Conservation (phyloP, 2,329 filamentous ascomycete genomes). For the Allantophomopsis lycopodina region DNA sequence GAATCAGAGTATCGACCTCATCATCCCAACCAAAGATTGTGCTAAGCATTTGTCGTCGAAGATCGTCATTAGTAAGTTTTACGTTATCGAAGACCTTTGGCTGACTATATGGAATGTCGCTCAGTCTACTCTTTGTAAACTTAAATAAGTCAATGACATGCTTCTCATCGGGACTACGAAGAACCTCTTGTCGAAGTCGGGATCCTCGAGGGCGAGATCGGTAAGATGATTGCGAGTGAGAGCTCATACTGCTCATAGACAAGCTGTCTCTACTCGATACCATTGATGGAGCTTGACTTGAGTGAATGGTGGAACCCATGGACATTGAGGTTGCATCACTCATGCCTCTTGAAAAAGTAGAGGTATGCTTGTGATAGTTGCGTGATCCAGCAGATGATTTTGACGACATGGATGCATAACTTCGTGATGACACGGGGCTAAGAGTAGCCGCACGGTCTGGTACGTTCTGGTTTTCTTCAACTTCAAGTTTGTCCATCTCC, state of each 20-base stretch:
- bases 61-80: constrained; percentile 60
- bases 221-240: constrained; percentile 22
- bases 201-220: constrained; percentile 41
- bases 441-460: constrained; percentile 15
- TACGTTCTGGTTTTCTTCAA: constrained; percentile 7
- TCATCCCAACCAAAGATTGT: constrained; percentile 93
- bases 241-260: constrained; percentile 38
- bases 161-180: constrained; percentile 63
- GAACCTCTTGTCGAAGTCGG: constrained; percentile 65
- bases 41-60: constrained; percentile 80
- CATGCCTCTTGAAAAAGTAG: constrained; percentile 36
- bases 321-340: constrained; percentile 59
- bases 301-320: constrained; percentile 40
- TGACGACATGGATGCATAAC: constrained; percentile 26
- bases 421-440: constrained; percentile 19
- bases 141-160: constrained; percentile 73
- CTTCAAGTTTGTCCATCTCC: constrained; percentile 37
- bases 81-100: constrained; percentile 42
- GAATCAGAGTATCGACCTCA: constrained; percentile 67
- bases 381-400: constrained; percentile 40
- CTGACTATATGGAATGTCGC: constrained; percentile 70
- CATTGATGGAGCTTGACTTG: constrained; percentile 15
- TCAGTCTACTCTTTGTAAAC: constrained; percentile 66
- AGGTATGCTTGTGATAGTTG: constrained; percentile 32
- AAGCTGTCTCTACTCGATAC: constrained; percentile 32